Evolutionary conservation across 2,329 filamentous ascomycete genomes (phyloP).

Genomic region (Calonectria multiphialidica): DNA sequence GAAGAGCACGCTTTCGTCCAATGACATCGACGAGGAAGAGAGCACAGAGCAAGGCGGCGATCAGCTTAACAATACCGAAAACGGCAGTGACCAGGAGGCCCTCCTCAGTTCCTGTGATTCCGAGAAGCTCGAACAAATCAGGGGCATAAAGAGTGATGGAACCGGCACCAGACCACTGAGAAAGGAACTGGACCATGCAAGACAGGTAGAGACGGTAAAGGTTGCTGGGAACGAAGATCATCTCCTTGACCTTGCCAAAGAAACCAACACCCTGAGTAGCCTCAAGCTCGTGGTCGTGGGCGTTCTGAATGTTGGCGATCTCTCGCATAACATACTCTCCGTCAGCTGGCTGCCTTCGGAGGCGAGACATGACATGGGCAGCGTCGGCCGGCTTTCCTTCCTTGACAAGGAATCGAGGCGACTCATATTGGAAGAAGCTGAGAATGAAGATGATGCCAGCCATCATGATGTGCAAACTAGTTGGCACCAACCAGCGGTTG

Average conservation of each 20-base stretch:
- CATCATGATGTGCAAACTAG: conserved; percentile 83
- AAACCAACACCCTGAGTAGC: conserved; percentile 75
- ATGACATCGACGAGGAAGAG: conserved; percentile 85
- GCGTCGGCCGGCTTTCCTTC: conserved; percentile 70
- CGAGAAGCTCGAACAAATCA: conserved; percentile 79
- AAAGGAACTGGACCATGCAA: conserved; percentile 76
- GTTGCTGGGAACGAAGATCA: conserved; percentile 76
- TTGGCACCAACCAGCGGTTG: conserved; percentile 74
- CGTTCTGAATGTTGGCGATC: conserved; percentile 72
- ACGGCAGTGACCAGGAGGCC: conserved; percentile 80
- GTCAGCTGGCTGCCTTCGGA: conserved; percentile 70
- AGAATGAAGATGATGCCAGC: conserved; percentile 78
- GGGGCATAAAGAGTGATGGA: conserved; percentile 83
- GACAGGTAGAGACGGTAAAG: conserved; percentile 79
- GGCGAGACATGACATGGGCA: conserved; percentile 63
- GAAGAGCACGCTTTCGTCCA: conserved; percentile 77
- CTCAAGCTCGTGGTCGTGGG: conserved; percentile 79
- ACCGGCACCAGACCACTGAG: conserved; percentile 80
- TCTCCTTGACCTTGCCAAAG: conserved; percentile 75
- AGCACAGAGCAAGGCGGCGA: conserved; percentile 75
- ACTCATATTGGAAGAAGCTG: conserved; percentile 77
- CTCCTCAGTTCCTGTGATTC: conserved; percentile 75
- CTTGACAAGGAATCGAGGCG: conserved; percentile 79
- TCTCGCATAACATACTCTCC: conserved; percentile 73
- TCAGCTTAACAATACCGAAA: conserved; percentile 81